Evolutionary conservation across 192 early-diverging fungal species (phyloP).

Genomic region (Physocladia obscura): DNA sequence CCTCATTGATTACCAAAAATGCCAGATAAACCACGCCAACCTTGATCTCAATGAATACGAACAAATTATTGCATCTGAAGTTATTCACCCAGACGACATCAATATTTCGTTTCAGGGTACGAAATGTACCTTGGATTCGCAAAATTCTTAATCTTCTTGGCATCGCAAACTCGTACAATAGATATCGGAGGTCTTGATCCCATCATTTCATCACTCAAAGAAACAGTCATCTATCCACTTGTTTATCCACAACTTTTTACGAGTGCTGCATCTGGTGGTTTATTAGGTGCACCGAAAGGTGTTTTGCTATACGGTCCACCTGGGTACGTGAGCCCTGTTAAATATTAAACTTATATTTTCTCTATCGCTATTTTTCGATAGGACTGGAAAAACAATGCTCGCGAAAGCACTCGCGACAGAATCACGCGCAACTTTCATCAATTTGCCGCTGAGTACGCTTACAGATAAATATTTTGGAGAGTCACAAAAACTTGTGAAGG

Average conservation of each 20-base stretch:
- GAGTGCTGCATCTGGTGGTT: conserved; percentile 69
- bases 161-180: conserved; percentile 16
- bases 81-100: conserved; percentile 92
- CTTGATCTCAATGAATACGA: conserved; percentile 90
- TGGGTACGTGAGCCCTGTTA: no score
- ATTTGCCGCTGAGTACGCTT: conserved; percentile 92
- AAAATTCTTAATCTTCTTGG: neutral
- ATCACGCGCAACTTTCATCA: conserved; percentile 96
- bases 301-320: conserved; percentile 94
- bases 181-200: conserved; percentile 92
- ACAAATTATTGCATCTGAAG: conserved; percentile 88
- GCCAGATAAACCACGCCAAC: conserved; percentile 45
- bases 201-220: conserved; percentile 86
- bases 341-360: no score
- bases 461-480: conserved; percentile 57
- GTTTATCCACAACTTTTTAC: conserved; percentile 86
- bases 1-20: neutral
- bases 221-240: conserved; percentile 95
- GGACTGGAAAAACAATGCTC: conserved; percentile 98
- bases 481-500: conserved; percentile 64
- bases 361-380: no score
- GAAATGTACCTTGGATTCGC: conserved; percentile 9
- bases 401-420: conserved; percentile 97
- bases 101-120: conserved; percentile 76
- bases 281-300: conserved; percentile 91